A percentile compares a stretch with the other conserved stretches of the same genome.
Conservation (phyloP, 768 basidiomycete genomes). For the Cystobasidium onofrii region DNA sequence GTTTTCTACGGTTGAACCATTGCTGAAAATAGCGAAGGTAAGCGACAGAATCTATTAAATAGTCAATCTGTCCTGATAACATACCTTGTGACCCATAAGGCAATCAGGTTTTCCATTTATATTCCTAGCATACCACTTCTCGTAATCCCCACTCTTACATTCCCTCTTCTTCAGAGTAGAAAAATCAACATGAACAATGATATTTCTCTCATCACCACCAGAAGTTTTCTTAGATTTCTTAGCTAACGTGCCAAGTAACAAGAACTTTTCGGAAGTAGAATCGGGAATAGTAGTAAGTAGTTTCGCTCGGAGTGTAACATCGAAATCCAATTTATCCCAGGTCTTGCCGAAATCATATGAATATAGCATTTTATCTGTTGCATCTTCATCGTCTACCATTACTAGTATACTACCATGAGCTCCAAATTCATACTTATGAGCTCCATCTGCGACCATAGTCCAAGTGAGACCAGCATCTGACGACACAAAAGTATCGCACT, state of each 20-base stretch:
- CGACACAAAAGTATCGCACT: constrained; percentile 88
- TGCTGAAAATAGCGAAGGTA: constrained; percentile 53
- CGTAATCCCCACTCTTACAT: constrained; percentile 66
- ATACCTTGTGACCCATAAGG: constrained; percentile 86
- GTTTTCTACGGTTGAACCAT: constrained; percentile 83
- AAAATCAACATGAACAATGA: constrained; percentile 76
- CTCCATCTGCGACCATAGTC: constrained; percentile 64
- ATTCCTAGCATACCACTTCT: constrained; percentile 75
- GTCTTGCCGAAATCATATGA: constrained; percentile 71
- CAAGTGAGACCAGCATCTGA: constrained; percentile 80
- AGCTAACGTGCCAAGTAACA: constrained; percentile 70
- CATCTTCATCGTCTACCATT: constrained; percentile 74
- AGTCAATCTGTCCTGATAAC: constrained; percentile 32
- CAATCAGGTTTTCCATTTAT: constrained; percentile 55
- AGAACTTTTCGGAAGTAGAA: constrained; percentile 91
- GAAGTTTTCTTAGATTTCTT: constrained; percentile 46
- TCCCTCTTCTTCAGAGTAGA: constrained; percentile 58
- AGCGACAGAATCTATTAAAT: not conserved
- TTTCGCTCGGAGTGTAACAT: constrained; percentile 61
- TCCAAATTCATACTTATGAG: constrained; percentile 94
- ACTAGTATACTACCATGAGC: constrained; percentile 75
- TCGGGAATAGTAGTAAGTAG: constrained; percentile 84
- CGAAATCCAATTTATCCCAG: constrained; percentile 68
- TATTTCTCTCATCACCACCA: constrained; percentile 53
- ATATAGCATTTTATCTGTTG: constrained; percentile 61